Evolutionary conservation across 2,329 filamentous ascomycete species (phyloP).

Genomic region (Trichophyton verrucosum): DNA sequence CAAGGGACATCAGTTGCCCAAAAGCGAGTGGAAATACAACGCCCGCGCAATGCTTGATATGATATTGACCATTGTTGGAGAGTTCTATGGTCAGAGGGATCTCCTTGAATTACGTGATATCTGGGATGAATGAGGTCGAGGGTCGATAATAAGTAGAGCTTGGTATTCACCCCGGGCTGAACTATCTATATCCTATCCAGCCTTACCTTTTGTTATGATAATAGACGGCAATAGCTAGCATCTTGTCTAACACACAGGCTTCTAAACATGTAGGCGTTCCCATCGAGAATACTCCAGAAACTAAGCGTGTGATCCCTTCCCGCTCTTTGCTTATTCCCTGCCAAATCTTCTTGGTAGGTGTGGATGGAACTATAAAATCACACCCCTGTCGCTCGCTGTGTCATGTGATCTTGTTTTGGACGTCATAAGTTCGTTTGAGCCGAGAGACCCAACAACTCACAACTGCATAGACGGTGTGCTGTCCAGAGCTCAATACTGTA

Average conservation of each 20-base stretch:
- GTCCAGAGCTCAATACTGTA: no score
- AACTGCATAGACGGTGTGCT: no score
- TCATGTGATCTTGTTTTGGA: not conserved
- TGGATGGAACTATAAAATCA: not conserved
- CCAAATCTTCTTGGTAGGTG: not conserved
- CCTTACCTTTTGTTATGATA: no score
- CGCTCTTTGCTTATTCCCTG: not conserved
- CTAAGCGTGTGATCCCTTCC: not conserved
- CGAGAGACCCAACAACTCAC: no score
- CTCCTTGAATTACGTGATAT: slow-evolving; percentile 59
- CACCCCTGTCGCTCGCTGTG: not conserved
- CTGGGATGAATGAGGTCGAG: slow-evolving; percentile 30
- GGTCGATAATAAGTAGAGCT: not conserved
- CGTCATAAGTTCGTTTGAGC: not conserved
- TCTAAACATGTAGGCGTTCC: no score
- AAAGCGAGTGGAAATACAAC: slow-evolving; percentile 14
- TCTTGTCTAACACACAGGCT: no score
- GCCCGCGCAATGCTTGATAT: slow-evolving; percentile 68
- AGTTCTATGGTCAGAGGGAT: slow-evolving; percentile 82
- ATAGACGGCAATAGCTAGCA: no score
- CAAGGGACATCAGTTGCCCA: not conserved
- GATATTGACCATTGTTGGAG: slow-evolving; percentile 77
- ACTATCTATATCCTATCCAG: no score
- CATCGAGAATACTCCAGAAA: not conserved
- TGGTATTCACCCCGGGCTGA: no score